Percentiles rank a stretch among this genome's conserved stretches.
These are phyloP conservation scores for Amanita pseudoporphyria DNA, from an alignment of 768 basidiomycete species.

Conservation along the genomic window DNA sequence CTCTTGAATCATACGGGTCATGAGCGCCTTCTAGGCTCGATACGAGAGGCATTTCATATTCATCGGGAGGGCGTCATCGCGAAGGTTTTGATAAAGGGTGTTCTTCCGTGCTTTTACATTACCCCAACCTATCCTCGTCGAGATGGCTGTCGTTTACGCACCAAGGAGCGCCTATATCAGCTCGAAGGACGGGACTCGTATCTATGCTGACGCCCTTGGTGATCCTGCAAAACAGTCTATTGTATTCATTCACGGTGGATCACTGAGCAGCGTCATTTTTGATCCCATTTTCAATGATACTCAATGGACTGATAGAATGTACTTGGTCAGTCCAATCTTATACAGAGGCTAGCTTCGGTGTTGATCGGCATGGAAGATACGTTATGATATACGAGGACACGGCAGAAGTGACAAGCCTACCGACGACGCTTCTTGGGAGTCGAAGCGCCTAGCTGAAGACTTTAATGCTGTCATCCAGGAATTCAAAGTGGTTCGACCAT, in stretches of 20 bases:
- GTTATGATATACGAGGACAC: slow-evolving; percentile 25
- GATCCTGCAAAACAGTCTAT: slow-evolving; percentile 21
- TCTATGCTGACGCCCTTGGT: slow-evolving; percentile 22
- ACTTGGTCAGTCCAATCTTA: slow-evolving; percentile 10
- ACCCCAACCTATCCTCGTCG: no score
- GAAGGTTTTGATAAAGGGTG: no score
- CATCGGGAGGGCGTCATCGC: no score
- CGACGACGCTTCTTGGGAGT: slow-evolving; percentile 18
- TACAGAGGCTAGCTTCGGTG: no score
- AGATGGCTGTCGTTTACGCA: no score
- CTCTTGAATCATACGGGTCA: no score
- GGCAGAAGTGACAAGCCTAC: slow-evolving; percentile 21
- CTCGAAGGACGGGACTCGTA: slow-evolving; percentile 24
- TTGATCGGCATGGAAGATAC: slow-evolving; percentile 14
- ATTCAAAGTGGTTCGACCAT: slow-evolving; percentile 19
- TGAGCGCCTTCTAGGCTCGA: no score
- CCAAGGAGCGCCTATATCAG: neutral
- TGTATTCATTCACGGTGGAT: slow-evolving; percentile 28
- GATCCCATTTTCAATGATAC: slow-evolving; percentile 24
- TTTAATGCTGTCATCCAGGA: slow-evolving; percentile 21
- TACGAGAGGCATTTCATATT: no score
- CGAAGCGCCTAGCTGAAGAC: slow-evolving; percentile 20
- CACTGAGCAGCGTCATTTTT: slow-evolving; percentile 19
- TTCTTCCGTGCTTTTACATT: no score
- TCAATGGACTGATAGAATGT: slow-evolving; percentile 12